Conservation (phyloP, 176 grass and related monocot species). For the Secale cereale region DNA sequence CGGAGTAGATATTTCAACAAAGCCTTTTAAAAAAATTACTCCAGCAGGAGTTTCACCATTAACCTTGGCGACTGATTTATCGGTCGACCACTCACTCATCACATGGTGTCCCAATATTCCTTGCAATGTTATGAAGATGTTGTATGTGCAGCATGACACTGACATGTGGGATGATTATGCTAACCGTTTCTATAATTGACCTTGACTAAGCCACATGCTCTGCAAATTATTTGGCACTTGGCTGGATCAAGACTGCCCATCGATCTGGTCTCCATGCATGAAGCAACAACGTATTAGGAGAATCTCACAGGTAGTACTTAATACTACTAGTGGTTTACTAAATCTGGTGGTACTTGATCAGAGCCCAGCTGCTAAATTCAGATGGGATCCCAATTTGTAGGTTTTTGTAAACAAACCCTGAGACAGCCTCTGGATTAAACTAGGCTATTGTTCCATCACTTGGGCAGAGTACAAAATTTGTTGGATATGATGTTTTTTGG, state of each 20-base stretch:
- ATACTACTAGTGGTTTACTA: background rate
- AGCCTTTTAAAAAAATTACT: background rate
- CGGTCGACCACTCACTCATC: background rate
- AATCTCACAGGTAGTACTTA: conserved; percentile 21
- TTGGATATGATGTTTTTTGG: background rate
- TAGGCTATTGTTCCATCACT: too few relatives aligned
- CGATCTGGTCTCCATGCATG: background rate
- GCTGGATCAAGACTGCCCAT: conserved; percentile 29
- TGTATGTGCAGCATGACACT: background rate
- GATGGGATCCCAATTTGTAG: conserved; percentile 4
- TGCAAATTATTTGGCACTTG: background rate
- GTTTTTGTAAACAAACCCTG: conserved; percentile 5
- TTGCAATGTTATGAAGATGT: background rate
- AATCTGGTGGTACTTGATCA: conserved; percentile 3
- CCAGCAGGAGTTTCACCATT: background rate
- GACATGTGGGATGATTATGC: background rate
- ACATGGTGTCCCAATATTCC: background rate
- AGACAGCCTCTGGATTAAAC: background rate
- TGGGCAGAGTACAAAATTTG: too few relatives aligned
- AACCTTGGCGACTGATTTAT: background rate
- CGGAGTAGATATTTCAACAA: background rate
- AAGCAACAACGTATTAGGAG: background rate
- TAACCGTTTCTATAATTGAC: conserved; percentile 10
- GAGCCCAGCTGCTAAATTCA: background rate
- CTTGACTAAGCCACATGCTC: background rate